A percentile compares a stretch with the other conserved stretches of the same genome.
Conservation (phyloP, 805 yeast genomes). For the Saccharomycopsis sp. region DNA sequence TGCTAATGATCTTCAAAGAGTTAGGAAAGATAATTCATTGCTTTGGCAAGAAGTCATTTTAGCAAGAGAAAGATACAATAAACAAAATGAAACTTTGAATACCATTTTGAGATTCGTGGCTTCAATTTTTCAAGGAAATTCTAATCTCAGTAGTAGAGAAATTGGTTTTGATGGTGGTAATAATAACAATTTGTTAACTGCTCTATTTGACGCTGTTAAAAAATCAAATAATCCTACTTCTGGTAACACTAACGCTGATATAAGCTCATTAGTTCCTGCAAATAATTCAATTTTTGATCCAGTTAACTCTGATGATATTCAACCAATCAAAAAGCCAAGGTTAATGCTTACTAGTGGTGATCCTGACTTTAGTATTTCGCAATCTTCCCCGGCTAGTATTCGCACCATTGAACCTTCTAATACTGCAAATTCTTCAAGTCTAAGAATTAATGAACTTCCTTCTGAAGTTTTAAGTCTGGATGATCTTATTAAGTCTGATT, state of each 20-base stretch:
- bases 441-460: not conserved
- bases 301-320: not conserved
- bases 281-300: not conserved
- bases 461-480: not conserved
- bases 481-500: not conserved
- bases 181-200: constrained; percentile 6
- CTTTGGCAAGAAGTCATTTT: constrained; percentile 84
- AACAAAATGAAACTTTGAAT: constrained; percentile 81
- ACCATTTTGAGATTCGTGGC: constrained; percentile 83
- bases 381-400: not conserved
- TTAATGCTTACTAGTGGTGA: constrained; percentile 9
- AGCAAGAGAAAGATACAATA: constrained; percentile 75
- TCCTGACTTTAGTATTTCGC: not conserved
- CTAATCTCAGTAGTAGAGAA: constrained; percentile 10
- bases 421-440: not conserved
- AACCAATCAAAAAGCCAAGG: constrained; percentile 2
- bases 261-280: not conserved
- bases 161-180: constrained; percentile 12
- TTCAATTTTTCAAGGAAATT: constrained; percentile 32
- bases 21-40: constrained; percentile 78
- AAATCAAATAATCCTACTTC: not conserved
- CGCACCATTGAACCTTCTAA: not conserved
- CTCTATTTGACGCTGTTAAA: constrained; percentile 10
- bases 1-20: constrained; percentile 73
- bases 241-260: too few species aligned